Percentiles rank a stretch among this genome's conserved stretches.
These are phyloP conservation scores for Pythium periplocum DNA, from an alignment of 352 stramenopile genomes.

Conservation along the genomic window DNA sequence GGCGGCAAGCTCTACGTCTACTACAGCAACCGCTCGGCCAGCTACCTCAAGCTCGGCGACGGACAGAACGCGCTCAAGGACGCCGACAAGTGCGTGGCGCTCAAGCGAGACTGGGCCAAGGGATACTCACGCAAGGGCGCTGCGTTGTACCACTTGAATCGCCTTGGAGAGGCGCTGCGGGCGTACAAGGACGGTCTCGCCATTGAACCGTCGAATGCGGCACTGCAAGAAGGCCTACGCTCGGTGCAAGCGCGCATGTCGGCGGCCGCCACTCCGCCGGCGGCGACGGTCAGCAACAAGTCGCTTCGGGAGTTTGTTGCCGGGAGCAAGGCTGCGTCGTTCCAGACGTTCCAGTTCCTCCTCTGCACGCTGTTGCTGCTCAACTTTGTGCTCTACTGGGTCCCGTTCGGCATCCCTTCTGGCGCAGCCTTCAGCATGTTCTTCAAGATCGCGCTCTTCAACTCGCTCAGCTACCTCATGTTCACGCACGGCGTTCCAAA, in stretches of 20 bases:
- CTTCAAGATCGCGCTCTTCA: slow-evolving; percentile 78
- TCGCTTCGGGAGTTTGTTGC: slow-evolving; percentile 43
- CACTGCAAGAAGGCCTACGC: slow-evolving; percentile 64
- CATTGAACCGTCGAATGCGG: slow-evolving; percentile 53
- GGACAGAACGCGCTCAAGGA: slow-evolving; percentile 61
- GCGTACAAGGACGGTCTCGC: slow-evolving; percentile 77
- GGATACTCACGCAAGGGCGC: slow-evolving; percentile 84
- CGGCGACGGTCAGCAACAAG: slow-evolving; percentile 19
- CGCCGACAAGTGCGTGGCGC: slow-evolving; percentile 70
- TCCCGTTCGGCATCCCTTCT: slow-evolving; percentile 35
- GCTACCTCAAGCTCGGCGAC: slow-evolving; percentile 76
- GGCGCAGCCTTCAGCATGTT: slow-evolving; percentile 59
- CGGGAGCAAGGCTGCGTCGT: slow-evolving; percentile 57
- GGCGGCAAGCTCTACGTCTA: slow-evolving; percentile 41
- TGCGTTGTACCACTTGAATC: slow-evolving; percentile 58
- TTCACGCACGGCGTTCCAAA: slow-evolving; percentile 76
- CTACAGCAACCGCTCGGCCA: slow-evolving; percentile 82
- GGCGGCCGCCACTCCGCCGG: slow-evolving; percentile 9
- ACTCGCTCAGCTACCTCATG: slow-evolving; percentile 73
- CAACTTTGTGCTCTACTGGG: slow-evolving; percentile 73
- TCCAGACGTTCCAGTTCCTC: slow-evolving; percentile 66
- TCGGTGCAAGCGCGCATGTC: slow-evolving; percentile 48
- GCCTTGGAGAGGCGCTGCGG: slow-evolving; percentile 64
- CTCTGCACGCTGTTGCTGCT: slow-evolving; percentile 60
- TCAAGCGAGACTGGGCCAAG: slow-evolving; percentile 80